Evolutionary conservation across 2,329 filamentous ascomycete species (phyloP).

Genomic region (Neofusicoccum parvum): DNA sequence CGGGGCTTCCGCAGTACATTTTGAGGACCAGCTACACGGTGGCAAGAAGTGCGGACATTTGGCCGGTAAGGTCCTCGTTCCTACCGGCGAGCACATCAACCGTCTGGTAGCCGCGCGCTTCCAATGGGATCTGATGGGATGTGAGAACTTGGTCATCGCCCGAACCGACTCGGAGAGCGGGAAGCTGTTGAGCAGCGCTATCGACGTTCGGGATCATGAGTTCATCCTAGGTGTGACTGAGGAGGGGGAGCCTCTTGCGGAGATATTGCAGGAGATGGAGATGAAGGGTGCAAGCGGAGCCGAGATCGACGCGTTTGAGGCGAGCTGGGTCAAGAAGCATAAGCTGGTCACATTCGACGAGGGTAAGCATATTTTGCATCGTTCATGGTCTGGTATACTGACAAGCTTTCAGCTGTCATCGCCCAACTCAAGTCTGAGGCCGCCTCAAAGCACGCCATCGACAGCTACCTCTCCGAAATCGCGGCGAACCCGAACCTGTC

Average conservation of each 20-base stretch:
- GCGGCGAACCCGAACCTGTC: conserved; percentile 71
- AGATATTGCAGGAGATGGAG: conserved; percentile 90
- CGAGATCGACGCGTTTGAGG: conserved; percentile 85
- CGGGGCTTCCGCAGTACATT: conserved; percentile 92
- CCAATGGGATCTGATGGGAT: conserved; percentile 98
- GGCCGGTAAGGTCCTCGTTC: conserved; percentile 93
- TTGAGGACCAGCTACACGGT: conserved; percentile 96
- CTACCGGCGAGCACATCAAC: conserved; percentile 94
- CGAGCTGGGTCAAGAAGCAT: conserved; percentile 83
- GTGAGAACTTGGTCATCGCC: conserved; percentile 91
- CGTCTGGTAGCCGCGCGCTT: conserved; percentile 87
- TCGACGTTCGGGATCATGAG: conserved; percentile 94
- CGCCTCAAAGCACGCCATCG: conserved; percentile 64
- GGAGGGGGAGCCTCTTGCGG: conserved; percentile 77
- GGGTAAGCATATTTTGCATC: conserved; percentile 40
- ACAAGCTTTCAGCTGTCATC: conserved; percentile 61
- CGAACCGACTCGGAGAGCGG: conserved; percentile 95
- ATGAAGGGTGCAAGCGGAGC: conserved; percentile 71
- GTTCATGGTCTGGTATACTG: background rate
- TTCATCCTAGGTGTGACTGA: conserved; percentile 90
- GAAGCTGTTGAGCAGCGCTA: conserved; percentile 82
- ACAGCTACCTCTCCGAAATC: conserved; percentile 67
- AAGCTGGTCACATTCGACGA: conserved; percentile 91
- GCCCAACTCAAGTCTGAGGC: conserved; percentile 71
- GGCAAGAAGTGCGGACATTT: conserved; percentile 98